Conservation (phyloP, 2,329 filamentous ascomycete genomes). For the Ceratocystis destructans region DNA sequence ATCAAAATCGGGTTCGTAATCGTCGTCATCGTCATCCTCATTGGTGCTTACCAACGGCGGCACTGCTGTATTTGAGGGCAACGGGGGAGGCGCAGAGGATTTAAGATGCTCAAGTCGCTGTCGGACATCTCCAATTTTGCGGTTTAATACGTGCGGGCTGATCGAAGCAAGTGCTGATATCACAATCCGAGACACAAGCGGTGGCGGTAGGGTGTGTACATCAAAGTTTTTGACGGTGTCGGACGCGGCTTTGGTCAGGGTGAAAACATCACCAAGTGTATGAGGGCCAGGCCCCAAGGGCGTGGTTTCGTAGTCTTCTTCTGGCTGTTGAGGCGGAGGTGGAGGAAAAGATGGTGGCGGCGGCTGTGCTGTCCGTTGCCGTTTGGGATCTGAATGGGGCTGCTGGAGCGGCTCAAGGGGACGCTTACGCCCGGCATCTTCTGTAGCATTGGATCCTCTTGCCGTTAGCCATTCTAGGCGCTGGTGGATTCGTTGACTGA, state of each 20-base stretch:
- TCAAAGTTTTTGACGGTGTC: constrained; percentile 65
- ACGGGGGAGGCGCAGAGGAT: constrained; percentile 33
- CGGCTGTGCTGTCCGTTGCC: constrained; percentile 49
- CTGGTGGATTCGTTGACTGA: constrained; percentile 67
- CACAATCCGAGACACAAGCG: constrained; percentile 68
- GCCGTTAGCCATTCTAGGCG: constrained; percentile 73
- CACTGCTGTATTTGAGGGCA: constrained; percentile 21
- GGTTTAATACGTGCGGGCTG: constrained; percentile 17
- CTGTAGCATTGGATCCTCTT: constrained; percentile 61
- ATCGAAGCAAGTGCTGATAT: constrained; percentile 49
- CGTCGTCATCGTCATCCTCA: constrained; percentile 66
- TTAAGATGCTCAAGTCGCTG: constrained; percentile 14
- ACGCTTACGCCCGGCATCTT: constrained; percentile 68
- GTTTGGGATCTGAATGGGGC: constrained; percentile 67
- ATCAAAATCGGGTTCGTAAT: constrained; percentile 82
- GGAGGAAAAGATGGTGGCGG: constrained; percentile 29
- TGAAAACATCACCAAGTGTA: constrained; percentile 73
- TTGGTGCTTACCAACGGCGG: constrained; percentile 33
- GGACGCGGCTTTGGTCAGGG: constrained; percentile 54
- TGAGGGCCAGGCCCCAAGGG: constrained; percentile 62
- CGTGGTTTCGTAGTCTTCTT: constrained; percentile 39
- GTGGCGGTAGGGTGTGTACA: constrained; percentile 61
- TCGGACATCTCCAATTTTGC: constrained; percentile 19
- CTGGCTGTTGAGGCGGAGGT: constrained; percentile 24
- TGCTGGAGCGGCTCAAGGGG: constrained; percentile 55